A percentile compares a stretch with the other conserved stretches of the same genome.
Conservation (phyloP, 345 rosid species). For the Populus simonii region DNA sequence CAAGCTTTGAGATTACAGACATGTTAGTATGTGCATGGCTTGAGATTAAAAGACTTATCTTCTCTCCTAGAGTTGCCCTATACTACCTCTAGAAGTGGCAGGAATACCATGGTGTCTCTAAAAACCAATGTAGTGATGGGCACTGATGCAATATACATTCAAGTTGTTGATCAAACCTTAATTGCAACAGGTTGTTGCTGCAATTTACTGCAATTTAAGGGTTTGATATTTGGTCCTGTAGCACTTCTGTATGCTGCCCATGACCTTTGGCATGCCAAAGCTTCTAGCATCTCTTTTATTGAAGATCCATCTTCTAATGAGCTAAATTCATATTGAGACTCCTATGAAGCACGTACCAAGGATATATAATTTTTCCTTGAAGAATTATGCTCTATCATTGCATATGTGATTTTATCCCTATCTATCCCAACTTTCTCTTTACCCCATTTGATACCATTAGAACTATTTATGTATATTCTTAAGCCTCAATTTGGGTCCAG, state of each 20-base stretch:
- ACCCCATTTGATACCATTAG: no score
- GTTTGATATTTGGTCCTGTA: not conserved
- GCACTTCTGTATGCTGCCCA: not conserved
- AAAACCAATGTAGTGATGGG: not conserved
- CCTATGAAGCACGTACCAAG: no score
- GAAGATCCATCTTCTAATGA: not conserved
- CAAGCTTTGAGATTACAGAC: no score
- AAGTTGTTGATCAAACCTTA: no score
- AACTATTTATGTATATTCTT: not conserved
- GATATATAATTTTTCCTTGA: not conserved
- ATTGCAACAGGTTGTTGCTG: no score
- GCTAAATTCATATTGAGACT: not conserved
- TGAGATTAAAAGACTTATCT: not conserved
- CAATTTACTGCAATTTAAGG: no score
- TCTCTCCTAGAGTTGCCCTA: not conserved
- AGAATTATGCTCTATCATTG: not conserved
- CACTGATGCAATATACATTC: no score
- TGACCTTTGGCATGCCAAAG: not conserved
- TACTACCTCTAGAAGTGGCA: not conserved
- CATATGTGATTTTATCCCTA: not conserved
- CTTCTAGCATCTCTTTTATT: not conserved
- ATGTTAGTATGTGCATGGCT: no score
- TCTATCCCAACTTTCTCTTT: not conserved
- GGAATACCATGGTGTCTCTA: not conserved
- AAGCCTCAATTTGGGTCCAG: slow-evolving; percentile 1